Conservation (phyloP, 768 basidiomycete species). For the Rhizopogon roseolus region DNA sequence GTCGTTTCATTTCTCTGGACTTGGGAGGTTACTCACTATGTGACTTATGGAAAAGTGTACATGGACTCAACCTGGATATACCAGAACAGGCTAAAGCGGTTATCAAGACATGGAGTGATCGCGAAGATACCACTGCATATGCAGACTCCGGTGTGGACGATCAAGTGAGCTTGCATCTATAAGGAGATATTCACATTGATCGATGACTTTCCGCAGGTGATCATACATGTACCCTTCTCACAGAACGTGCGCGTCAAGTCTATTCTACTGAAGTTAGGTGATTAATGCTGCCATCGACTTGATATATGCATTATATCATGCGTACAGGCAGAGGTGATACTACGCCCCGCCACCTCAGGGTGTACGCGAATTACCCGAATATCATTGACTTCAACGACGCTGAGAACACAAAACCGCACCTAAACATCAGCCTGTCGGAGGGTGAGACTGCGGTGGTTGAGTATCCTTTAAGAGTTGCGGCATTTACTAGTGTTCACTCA, state of each 20-base stretch:
- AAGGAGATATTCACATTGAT: not conserved
- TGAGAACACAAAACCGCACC: slow-evolving; percentile 62
- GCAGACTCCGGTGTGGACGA: slow-evolving; percentile 75
- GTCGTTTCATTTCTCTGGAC: not conserved
- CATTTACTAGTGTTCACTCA: slow-evolving; percentile 70
- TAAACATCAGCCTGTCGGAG: slow-evolving; percentile 65
- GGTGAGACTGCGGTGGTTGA: slow-evolving; percentile 66
- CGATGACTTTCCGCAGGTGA: slow-evolving; percentile 42
- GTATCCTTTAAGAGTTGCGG: slow-evolving; percentile 71
- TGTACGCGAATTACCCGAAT: slow-evolving; percentile 68
- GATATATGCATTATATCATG: not conserved
- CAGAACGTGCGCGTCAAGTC: slow-evolving; percentile 76
- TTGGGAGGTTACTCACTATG: not conserved
- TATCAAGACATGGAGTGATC: slow-evolving; percentile 79
- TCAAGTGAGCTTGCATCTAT: slow-evolving; percentile 45
- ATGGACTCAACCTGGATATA: slow-evolving; percentile 76
- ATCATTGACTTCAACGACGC: slow-evolving; percentile 78
- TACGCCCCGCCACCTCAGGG: slow-evolving; percentile 65
- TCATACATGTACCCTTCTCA: slow-evolving; percentile 77
- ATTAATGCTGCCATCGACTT: slow-evolving; percentile 9
- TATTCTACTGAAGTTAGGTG: slow-evolving; percentile 73
- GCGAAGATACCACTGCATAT: slow-evolving; percentile 54
- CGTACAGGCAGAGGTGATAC: slow-evolving; percentile 65
- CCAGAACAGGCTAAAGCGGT: slow-evolving; percentile 74
- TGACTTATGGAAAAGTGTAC: slow-evolving; percentile 43